These are phyloP conservation scores for Rhodotorula sp. DNA, from an alignment of 1,284 basidiomycete genomes.

Conservation along the genomic window DNA sequence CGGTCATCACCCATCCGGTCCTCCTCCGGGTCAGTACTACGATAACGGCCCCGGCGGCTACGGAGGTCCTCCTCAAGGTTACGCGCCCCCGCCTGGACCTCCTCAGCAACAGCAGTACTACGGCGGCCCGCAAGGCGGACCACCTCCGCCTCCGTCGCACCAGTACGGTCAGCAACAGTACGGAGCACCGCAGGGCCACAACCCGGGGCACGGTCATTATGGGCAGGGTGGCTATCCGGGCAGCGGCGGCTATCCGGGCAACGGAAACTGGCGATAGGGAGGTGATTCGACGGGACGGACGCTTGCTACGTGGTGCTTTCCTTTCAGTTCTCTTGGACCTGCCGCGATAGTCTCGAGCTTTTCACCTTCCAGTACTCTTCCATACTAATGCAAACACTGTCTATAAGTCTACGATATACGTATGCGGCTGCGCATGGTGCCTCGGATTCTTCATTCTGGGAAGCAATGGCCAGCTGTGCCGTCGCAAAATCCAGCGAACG, in stretches of 20 bases:
- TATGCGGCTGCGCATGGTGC: background rate
- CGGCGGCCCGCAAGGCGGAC: background rate
- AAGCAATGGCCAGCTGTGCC: conserved; percentile 19
- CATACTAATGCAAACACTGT: no score
- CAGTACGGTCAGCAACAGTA: background rate
- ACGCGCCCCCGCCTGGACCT: background rate
- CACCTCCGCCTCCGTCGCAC: background rate
- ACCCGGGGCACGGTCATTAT: background rate
- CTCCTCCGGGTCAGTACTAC: background rate
- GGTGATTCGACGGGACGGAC: background rate
- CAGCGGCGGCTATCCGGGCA: background rate
- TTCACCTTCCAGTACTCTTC: no score
- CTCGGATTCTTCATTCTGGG: background rate
- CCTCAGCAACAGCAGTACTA: background rate
- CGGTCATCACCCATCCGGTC: background rate
- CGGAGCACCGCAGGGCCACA: background rate
- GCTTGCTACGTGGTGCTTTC: background rate
- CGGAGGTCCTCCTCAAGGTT: background rate
- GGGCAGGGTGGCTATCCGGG: background rate
- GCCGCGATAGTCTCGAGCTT: no score
- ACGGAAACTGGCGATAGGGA: background rate
- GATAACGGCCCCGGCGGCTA: background rate
- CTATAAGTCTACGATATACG: background rate
- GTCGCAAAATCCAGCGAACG: conserved; percentile 18
- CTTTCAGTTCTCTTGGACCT: no score